Evolutionary conservation across 2,329 filamentous ascomycete genomes (phyloP), one percentile per base, ranked within the genome.

Genomic region (Colletotrichum limetticola): DNA sequence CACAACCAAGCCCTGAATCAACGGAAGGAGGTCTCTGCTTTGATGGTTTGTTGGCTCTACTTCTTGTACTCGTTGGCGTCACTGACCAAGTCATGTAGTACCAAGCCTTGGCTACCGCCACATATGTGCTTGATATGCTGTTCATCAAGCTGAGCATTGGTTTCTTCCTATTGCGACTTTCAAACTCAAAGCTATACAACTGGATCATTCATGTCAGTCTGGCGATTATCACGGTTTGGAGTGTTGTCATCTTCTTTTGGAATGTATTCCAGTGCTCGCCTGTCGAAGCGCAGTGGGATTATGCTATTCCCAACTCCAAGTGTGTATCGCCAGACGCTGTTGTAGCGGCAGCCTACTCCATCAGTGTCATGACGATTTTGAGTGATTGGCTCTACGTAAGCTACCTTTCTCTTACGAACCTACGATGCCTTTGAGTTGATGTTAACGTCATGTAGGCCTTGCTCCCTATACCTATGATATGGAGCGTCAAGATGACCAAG

Each of bases 101-200:
- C 80, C 87, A 89, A 81, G 85, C 87, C 28, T 76, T 89, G 35
- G 85, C 86, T 12, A 86, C 87, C 1, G 85, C 83, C 7, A 85
- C 84, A 2, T 89, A 89, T 68, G 80, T 89, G 57, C 74, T 85
- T 11, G 83, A 88, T 73, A 90, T 90, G 87, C 85, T 89, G 83
- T 85, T 90, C 72, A 85, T 89, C 79, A 90, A 90, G 79, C 79
- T 89, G 63, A 88, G 88, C 79, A 89, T 90, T 61, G 86, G 84
- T 42, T 80, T 89, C 71, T 88, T 89, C 72, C 82, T 89, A 9
- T 78, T 90, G 22, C 83, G 86, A 6, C 80, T 89, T 19, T 84
- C 87, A 1, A 82, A 83, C 4, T 80, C 83, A 55, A 84, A 80
- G 59, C 77, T 84, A 24, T 90, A 89, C 76, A 85, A 82, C 26